Percentiles rank a stretch among this genome's conserved stretches.
These are phyloP conservation scores for Penicillium palitans DNA, from an alignment of 2,329 filamentous ascomycete genomes.

Conservation along the genomic window DNA sequence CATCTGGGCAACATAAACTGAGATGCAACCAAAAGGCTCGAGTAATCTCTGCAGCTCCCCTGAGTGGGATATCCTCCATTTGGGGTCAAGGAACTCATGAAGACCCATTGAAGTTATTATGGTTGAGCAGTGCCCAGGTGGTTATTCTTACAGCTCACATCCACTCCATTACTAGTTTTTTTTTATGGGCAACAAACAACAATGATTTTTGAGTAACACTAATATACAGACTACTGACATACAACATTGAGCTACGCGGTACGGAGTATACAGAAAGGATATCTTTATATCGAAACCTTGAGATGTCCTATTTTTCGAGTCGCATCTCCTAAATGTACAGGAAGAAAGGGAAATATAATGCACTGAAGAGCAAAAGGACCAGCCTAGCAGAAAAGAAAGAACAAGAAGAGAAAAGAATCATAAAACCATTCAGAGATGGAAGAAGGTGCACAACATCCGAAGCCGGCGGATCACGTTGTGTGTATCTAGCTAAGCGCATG, in stretches of 20 bases:
- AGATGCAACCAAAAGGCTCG: too few relatives aligned
- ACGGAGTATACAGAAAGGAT: background rate
- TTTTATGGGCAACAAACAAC: too few relatives aligned
- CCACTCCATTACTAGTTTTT: background rate
- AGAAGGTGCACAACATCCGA: constrained; percentile 8
- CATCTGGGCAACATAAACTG: too few relatives aligned
- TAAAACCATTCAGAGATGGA: background rate
- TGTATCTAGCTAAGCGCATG: constrained; percentile 25
- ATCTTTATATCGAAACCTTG: background rate
- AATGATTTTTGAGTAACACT: background rate
- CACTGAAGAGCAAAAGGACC: constrained; percentile 8
- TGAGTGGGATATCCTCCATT: background rate
- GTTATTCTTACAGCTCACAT: background rate
- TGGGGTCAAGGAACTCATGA: background rate
- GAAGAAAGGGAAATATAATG: constrained; percentile 13
- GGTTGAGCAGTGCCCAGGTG: too few relatives aligned
- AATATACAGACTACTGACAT: background rate
- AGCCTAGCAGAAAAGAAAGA: constrained; percentile 8
- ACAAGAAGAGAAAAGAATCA: background rate
- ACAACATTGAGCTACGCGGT: background rate
- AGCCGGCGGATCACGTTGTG: constrained; percentile 21
- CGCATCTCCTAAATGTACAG: constrained; percentile 24
- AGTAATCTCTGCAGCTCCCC: background rate
- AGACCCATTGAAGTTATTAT: background rate
- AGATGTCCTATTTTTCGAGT: constrained; percentile 10